Base-by-base conservation (phyloP, 768 basidiomycete species). In the Kwoniella heveanensis region DNA sequence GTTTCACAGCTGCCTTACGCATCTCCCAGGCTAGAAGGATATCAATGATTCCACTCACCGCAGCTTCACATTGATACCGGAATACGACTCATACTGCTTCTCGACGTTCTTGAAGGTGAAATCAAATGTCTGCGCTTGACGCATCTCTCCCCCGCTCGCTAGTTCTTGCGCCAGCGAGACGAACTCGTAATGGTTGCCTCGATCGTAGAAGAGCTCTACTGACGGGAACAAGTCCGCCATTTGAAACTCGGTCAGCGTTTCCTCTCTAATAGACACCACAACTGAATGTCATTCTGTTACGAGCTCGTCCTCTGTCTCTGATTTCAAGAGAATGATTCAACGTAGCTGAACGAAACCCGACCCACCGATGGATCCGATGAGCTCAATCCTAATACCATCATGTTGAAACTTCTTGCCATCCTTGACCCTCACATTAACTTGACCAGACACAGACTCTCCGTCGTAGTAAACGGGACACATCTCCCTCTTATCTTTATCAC, bases 81-180 rank as follows among this genome's bases (percentile, higher is more conserved):
- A 88, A 79, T 98, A 98, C 71, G 90, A 91, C 83, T 98, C 95
- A 69, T 90, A 98, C 79, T 97, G 93, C 83, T 99, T 97, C 86
- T 99, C 96, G 44, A 99, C 90, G 75, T 95, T 99, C 85, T 97
- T 97, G 85, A 99, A 98, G 74, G 88, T 85, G 81, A 99, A 98
- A 57, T 97, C 94, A 71, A 88, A 96, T 9, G 92, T 92, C 81
- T 97, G 94, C 0, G 93, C 93, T 74, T 92, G 89, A 48, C 96
- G 86, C 88, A 99, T 88, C 77, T 99, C 96, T 32, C 92, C 93
- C n/a, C 92, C 92, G 0, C 91, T 88, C 1, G 94, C 92, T 25
- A 97, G 84, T 74, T 98, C 95, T 81, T 97, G 92, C 0, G 92
- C 91, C 72, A 97, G 82, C 7, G 95, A 96, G 10, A 98, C 83